phyloP scores from a whole-genome alignment of 768 basidiomycete species.

The Russula brevipes region DNA sequence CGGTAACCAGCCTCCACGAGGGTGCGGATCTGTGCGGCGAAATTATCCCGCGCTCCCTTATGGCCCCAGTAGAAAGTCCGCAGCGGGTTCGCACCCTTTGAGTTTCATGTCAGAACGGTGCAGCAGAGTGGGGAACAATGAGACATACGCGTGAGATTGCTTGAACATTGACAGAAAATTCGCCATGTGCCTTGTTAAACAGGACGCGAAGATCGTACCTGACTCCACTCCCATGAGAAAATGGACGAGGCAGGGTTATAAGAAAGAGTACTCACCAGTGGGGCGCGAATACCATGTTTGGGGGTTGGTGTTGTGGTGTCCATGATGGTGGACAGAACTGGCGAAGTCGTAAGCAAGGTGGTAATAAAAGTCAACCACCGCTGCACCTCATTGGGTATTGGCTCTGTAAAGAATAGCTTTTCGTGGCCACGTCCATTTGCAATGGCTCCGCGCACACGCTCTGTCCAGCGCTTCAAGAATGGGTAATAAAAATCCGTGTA shows the following conservation, averaged over 20 bases:
- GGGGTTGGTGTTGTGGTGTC: conserved; percentile 57
- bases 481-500: conserved; percentile 83
- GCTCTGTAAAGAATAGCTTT: conserved; percentile 71
- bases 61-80: conserved; percentile 88
- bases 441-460: conserved; percentile 44
- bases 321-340: conserved; percentile 79
- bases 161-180: conserved; percentile 91
- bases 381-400: conserved; percentile 90
- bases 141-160: conserved; percentile 71
- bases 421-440: conserved; percentile 36
- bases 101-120: conserved; percentile 16
- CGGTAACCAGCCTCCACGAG: conserved; percentile 65
- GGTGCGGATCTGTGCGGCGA: conserved; percentile 71
- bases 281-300: conserved; percentile 64
- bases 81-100: conserved; percentile 78
- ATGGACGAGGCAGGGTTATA: conserved; percentile 28
- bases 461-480: conserved; percentile 63
- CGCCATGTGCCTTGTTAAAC: conserved; percentile 77
- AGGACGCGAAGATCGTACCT: conserved; percentile 93
- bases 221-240: not conserved
- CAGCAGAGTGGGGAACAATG: not conserved
- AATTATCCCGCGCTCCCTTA: conserved; percentile 75
- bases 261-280: conserved; percentile 50
- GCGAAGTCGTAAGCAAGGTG: not conserved
- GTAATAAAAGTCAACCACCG: not conserved